phyloP scores from a whole-genome alignment of 768 basidiomycete genomes.

The Russula sp. region DNA sequence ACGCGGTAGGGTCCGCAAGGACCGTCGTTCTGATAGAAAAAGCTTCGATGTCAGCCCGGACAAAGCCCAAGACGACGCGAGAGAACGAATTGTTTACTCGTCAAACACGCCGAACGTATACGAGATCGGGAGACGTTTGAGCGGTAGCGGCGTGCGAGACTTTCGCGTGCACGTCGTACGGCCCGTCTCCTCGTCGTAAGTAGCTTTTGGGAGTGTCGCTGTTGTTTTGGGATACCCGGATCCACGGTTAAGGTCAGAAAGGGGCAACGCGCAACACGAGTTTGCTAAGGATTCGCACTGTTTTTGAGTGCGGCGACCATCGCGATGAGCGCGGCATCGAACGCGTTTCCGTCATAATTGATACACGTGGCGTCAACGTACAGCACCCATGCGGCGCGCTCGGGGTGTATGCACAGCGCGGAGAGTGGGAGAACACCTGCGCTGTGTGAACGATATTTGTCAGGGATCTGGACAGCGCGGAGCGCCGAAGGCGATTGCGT shows the following conservation, averaged over 20 bases:
- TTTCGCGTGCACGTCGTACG: conserved; percentile 56
- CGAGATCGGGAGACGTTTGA: conserved; percentile 41
- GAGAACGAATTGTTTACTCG: conserved; percentile 40
- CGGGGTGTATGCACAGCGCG: conserved; percentile 72
- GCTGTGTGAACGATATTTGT: conserved; percentile 33
- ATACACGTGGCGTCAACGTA: conserved; percentile 94
- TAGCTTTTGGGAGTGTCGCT: conserved; percentile 70
- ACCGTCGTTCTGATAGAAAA: conserved; percentile 45
- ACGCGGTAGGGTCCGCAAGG: conserved; percentile 79
- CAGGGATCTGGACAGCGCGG: neutral
- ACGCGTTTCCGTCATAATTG: conserved; percentile 94
- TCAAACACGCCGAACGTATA: conserved; percentile 80
- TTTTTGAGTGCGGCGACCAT: conserved; percentile 83
- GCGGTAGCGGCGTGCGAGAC: conserved; percentile 37
- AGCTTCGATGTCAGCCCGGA: neutral
- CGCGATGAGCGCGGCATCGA: conserved; percentile 83
- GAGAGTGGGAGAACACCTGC: conserved; percentile 56
- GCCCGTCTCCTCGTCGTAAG: conserved; percentile 58
- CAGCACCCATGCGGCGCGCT: conserved; percentile 85
- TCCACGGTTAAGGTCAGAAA: neutral
- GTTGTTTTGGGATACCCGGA: neutral
- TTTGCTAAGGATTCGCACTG: conserved; percentile 42
- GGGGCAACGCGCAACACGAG: neutral
- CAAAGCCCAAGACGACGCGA: neutral
- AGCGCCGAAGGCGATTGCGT: conserved; percentile 37